Evolutionary conservation across 495 filamentous ascomycete species (phyloP).

Genomic region (Talaromyces nanjingensis): DNA sequence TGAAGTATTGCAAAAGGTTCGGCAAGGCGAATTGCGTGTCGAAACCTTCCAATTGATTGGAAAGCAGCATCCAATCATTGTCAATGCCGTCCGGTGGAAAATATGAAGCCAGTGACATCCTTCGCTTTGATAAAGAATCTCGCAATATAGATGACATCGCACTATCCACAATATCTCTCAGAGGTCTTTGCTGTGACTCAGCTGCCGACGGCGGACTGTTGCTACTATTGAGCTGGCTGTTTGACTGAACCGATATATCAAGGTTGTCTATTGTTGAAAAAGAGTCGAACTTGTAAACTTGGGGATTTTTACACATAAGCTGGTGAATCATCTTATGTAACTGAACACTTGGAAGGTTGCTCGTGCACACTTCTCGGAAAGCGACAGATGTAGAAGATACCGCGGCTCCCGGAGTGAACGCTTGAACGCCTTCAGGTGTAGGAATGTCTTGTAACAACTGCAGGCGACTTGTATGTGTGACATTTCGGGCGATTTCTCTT

Average conservation of each 20-base stretch:
- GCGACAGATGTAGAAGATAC: background rate
- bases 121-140: background rate
- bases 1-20: background rate
- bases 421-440: conserved; percentile 1
- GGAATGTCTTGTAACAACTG: background rate
- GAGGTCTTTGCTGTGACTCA: background rate
- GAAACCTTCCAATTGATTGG: no score
- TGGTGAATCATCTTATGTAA: background rate
- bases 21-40: background rate
- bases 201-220: background rate
- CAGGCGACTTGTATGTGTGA: background rate
- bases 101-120: background rate
- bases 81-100: no score
- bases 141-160: no score
- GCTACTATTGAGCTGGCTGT: background rate
- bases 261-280: no score
- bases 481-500: conserved; percentile 4
- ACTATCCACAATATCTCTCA: no score
- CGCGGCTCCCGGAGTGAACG: background rate
- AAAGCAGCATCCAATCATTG: no score
- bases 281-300: background rate
- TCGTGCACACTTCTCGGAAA: background rate
- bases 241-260: no score
- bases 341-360: conserved; percentile 4
- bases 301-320: background rate